Base-by-base conservation (phyloP, 2,329 filamentous ascomycete genomes). In the Colletotrichum simmondsii region DNA sequence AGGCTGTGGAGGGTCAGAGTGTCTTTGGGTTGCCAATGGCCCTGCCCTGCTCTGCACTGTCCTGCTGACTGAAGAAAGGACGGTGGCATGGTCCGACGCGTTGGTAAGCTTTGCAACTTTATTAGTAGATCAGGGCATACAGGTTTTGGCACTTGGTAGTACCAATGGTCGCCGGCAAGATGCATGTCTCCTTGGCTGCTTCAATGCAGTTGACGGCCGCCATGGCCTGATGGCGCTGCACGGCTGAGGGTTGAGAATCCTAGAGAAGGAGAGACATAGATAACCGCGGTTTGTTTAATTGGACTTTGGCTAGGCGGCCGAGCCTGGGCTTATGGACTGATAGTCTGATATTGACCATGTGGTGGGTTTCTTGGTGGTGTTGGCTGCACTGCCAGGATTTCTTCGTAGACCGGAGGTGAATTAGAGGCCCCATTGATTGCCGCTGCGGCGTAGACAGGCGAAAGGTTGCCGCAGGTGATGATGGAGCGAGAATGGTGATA, bases 1-100 rank as follows among this genome's bases (percentile, higher is more conserved):
- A n/a, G 19, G 26, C 56, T 37, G 24, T 46, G 49, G 28, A 35
- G 28, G 30, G 46, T 26, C 59, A 53, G n/a, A 53, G 42, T 53
- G 54, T 60, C 52, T 56, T 37, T 53, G 24, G 30, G 12, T 54
- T 54, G 52, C 52, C 42, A 53, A 53, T 46, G n/a, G 28, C 42
- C 42, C 42, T 63, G 64, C 64, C 62, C 54, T 67, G 62, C 53
- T 54, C 42, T 66, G 32, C 35, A 52, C 53, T 72, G 69, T 53
- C 69, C 59, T 71, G 14, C 49, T 59, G 69, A 53, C 46, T 64
- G 24, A 46, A 58, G 37, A n/a, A 32, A 58, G 37, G 14, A 26
- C 35, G 64, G 46, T 32, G 52, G 58, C 65, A 72, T 42, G 58
- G 57, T 63, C 69, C 54, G 28, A 32, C 59, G 42, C 30, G 59